A percentile compares a stretch with the other conserved stretches of the same genome.
Evolutionary conservation across 2,329 filamentous ascomycete genomes (phyloP).

Genomic region (Trichoderma harzianum): DNA sequence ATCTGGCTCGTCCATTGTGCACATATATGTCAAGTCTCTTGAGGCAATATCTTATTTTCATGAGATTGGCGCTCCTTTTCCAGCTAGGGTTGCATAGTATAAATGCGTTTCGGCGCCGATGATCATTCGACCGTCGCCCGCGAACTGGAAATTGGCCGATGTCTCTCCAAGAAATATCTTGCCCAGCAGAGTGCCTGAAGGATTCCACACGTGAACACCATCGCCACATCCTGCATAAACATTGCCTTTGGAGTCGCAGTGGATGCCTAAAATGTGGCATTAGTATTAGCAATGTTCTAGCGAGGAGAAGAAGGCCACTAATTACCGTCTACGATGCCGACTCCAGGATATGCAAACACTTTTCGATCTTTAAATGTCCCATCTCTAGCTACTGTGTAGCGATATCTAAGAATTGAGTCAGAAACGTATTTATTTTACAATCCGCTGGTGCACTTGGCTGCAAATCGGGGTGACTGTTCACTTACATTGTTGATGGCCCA

Average conservation of each 20-base stretch:
- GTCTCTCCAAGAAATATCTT: constrained; percentile 42
- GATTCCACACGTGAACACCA: constrained; percentile 47
- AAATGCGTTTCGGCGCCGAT: constrained; percentile 25
- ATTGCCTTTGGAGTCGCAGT: constrained; percentile 45
- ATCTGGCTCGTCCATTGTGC: not conserved
- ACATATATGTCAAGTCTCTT: not conserved
- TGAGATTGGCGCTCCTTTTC: constrained; percentile 14
- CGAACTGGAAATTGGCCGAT: constrained; percentile 48
- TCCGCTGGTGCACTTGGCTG: accelerated
- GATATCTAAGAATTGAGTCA: not conserved
- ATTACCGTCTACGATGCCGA: constrained; percentile 13
- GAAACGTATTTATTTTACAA: not conserved
- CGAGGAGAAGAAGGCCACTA: not conserved
- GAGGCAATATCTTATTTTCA: not conserved
- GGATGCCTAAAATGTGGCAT: constrained; percentile 37
- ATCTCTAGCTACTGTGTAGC: constrained; percentile 21
- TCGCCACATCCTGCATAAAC: constrained; percentile 49
- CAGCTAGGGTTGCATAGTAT: constrained; percentile 8
- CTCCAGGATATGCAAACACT: constrained; percentile 13
- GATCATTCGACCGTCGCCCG: constrained; percentile 41
- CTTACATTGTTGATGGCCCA: constrained; percentile 14
- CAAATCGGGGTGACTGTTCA: not conserved
- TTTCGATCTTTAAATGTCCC: constrained; percentile 29
- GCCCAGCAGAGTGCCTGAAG: constrained; percentile 44
- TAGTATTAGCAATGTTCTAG: constrained; percentile 37